A percentile compares a stretch with the other conserved stretches of the same genome.
phyloP scores from a whole-genome alignment of 2,329 filamentous ascomycete genomes.

The Ascochyta pisi region DNA sequence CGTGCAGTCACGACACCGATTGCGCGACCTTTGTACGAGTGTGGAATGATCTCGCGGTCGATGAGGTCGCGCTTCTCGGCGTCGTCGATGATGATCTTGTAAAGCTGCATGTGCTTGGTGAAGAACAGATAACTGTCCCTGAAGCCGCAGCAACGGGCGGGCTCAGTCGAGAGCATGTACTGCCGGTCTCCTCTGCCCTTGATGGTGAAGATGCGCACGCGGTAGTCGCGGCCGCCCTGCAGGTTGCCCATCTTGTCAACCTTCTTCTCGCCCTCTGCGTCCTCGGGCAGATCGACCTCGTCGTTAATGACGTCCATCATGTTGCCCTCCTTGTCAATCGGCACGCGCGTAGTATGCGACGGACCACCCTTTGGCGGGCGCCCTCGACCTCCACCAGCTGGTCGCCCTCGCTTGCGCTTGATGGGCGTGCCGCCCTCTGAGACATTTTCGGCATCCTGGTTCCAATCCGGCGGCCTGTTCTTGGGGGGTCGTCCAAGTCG shows the following conservation, averaged over 20 bases:
- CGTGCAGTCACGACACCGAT: slow-evolving; percentile 97
- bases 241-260: slow-evolving; percentile 89
- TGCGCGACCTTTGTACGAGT: slow-evolving; percentile 96
- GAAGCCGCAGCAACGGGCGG: slow-evolving; percentile 94
- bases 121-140: slow-evolving; percentile 98
- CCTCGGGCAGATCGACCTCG: slow-evolving; percentile 87
- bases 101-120: slow-evolving; percentile 93
- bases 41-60: slow-evolving; percentile 91
- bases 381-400: slow-evolving; percentile 69
- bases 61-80: slow-evolving; percentile 98
- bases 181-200: slow-evolving; percentile 80
- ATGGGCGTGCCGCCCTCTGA: slow-evolving; percentile 58
- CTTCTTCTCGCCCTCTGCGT: slow-evolving; percentile 88
- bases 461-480: slow-evolving; percentile 80
- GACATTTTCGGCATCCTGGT: slow-evolving; percentile 58
- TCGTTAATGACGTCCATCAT: slow-evolving; percentile 90
- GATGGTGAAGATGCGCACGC: slow-evolving; percentile 94
- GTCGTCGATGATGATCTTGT: slow-evolving; percentile 98
- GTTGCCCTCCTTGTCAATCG: slow-evolving; percentile 92
- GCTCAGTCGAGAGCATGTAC: slow-evolving; percentile 99
- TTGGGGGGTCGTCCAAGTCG: slow-evolving; percentile 87
- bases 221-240: slow-evolving; percentile 84
- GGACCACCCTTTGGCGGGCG: slow-evolving; percentile 72
- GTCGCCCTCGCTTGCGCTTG: slow-evolving; percentile 58
- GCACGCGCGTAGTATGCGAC: slow-evolving; percentile 79